phyloP scores from a whole-genome alignment of 208 protist species.

The Endotrypanum monterogeii region DNA sequence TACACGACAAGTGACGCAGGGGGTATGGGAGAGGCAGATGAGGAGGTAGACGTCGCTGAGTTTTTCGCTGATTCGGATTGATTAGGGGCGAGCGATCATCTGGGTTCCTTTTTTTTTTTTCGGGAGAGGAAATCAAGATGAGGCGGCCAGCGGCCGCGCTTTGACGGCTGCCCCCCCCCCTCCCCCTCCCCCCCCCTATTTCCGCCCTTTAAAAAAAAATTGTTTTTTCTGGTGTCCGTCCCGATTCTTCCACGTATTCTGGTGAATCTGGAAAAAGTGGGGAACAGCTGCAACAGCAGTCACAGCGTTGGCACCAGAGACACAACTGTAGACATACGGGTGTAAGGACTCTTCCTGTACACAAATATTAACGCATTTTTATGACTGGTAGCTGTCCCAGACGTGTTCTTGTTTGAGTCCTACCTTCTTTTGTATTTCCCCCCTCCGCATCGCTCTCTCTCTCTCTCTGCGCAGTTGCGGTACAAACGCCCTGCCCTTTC shows the following conservation, averaged over 20 bases:
- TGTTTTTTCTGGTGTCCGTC: too few relatives aligned
- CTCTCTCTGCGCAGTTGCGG: not conserved
- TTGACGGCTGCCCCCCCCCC: not conserved
- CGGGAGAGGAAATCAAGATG: not conserved
- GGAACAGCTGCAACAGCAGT: not conserved
- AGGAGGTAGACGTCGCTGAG: slow-evolving; percentile 43
- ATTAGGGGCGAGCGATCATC: not conserved
- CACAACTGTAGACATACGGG: too few relatives aligned
- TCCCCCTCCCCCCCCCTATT: not conserved
- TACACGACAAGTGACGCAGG: not conserved
- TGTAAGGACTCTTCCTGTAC: too few relatives aligned
- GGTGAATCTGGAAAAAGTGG: not conserved
- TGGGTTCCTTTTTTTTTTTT: too few relatives aligned
- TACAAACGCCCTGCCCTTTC: not conserved
- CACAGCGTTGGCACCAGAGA: too few relatives aligned
- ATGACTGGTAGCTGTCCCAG: too few relatives aligned
- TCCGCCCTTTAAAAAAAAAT: too few relatives aligned
- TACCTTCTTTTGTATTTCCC: too few relatives aligned
- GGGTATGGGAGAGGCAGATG: slow-evolving; percentile 13
- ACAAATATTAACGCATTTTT: too few relatives aligned
- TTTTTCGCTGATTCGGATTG: slow-evolving; percentile 68
- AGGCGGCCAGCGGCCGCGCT: not conserved
- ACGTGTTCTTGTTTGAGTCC: too few relatives aligned
- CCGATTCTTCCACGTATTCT: too few relatives aligned
- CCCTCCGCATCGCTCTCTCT: not conserved